phyloP scores from a whole-genome alignment of 2,329 filamentous ascomycete genomes.

The Orbilia javanica region DNA sequence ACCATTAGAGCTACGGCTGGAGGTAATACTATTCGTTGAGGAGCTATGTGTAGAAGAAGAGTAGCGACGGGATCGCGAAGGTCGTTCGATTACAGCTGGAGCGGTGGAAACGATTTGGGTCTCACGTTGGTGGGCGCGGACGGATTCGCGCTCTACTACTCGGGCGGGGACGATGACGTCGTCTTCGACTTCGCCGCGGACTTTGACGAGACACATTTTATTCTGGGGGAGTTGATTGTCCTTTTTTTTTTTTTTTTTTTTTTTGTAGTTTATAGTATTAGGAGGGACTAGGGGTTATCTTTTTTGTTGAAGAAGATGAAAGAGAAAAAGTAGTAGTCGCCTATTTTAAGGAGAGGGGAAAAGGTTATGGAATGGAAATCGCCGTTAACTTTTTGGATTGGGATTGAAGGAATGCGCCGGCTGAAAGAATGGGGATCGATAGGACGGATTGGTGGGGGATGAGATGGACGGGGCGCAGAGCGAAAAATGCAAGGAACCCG shows the following conservation, averaged over 20 bases:
- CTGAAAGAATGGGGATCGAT: neutral
- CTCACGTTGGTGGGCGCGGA: slow-evolving; percentile 32
- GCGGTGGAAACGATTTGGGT: slow-evolving; percentile 57
- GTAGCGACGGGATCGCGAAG: slow-evolving; percentile 42
- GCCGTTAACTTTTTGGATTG: neutral
- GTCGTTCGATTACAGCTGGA: slow-evolving; percentile 55
- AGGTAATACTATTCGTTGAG: slow-evolving; percentile 39
- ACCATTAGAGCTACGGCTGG: slow-evolving; percentile 45
- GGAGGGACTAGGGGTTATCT: too few species aligned
- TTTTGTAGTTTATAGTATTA: neutral
- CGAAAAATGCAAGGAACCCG: slow-evolving; percentile 47
- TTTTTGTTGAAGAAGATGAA: neutral
- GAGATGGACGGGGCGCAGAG: slow-evolving; percentile 1
- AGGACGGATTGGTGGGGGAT: neutral
- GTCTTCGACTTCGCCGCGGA: slow-evolving; percentile 61
- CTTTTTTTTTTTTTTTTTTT: slow-evolving; percentile 17
- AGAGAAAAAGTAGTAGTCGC: neutral
- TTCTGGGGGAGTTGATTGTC: too few species aligned
- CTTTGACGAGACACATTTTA: slow-evolving; percentile 63
- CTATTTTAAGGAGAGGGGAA: neutral
- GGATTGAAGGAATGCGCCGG: slow-evolving; percentile 11
- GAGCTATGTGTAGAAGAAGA: slow-evolving; percentile 22
- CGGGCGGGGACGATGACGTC: slow-evolving; percentile 60
- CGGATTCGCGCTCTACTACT: slow-evolving; percentile 53
- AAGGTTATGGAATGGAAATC: neutral